Percentiles rank a stretch among this genome's conserved stretches.
Evolutionary conservation across 257 asterid species (phyloP).

Genomic region (Craterostigma plantagineum): DNA sequence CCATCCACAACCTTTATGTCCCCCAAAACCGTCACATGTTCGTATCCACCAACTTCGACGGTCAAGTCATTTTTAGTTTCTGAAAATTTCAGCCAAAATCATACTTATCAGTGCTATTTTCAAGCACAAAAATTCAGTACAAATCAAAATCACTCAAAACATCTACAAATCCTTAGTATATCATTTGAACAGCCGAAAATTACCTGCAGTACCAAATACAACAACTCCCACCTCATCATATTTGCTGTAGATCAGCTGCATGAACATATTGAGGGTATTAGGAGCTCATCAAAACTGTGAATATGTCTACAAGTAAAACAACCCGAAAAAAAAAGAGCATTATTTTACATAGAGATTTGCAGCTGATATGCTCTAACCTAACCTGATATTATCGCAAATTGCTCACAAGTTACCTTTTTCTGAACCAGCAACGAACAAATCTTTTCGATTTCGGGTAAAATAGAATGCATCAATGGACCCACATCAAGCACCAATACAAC

Average conservation of each 20-base stretch:
- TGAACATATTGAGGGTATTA: constrained; percentile 8
- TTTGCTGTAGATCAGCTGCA: constrained; percentile 63
- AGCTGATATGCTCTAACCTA: too few relatives aligned
- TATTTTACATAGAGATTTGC: neutral
- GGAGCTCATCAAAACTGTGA: neutral
- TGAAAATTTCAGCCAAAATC: constrained; percentile 12
- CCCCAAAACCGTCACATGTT: constrained; percentile 62
- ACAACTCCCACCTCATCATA: constrained; percentile 74
- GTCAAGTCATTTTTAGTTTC: constrained; percentile 70
- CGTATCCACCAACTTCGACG: constrained; percentile 88
- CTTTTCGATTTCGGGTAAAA: constrained; percentile 68
- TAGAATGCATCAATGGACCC: constrained; percentile 70
- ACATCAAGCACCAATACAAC: constrained; percentile 76
- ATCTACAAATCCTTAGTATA: neutral
- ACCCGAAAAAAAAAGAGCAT: neutral
- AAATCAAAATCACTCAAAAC: neutral
- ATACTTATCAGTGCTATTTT: too few relatives aligned
- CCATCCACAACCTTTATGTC: constrained; percentile 76
- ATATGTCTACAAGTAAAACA: too few relatives aligned
- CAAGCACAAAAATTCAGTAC: neutral
- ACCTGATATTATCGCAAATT: neutral
- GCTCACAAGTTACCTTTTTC: constrained; percentile 48
- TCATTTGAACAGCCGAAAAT: constrained; percentile 4
- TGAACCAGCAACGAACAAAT: constrained; percentile 63
- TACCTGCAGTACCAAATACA: constrained; percentile 81